Base-by-base conservation (phyloP, 2,329 filamentous ascomycete genomes). In the Penicillium aurantiogriseum region DNA sequence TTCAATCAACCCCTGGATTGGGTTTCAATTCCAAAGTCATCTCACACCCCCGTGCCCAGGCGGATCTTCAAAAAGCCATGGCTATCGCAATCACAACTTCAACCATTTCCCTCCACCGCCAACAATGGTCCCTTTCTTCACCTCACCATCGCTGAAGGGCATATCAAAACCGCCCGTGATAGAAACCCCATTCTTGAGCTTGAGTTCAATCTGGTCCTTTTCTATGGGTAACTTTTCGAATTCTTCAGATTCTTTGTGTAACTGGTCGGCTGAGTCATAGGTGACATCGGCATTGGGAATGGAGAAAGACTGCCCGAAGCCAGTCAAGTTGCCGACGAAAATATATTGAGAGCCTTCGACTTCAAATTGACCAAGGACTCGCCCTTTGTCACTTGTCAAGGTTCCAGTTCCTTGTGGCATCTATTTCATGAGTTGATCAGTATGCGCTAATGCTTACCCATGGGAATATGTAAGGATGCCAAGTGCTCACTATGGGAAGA, bases 81-180 rank as follows among this genome's bases (percentile, higher is more conserved):
- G 17, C 25, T 35, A 23, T n/a, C 13, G 4, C 7, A 25, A 35
- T 56, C 29, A 56, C n/a, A 56, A 11, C 43, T 58, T 58, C 7
- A 58, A 23, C 56, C 56, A 58, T 51, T 51, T 55, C 5, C 56
- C 56, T 8, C 19, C 27, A 9, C 56, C 56, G 4, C 46, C 42
- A 42, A 51, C 35, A 43, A 45, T 15, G n/a, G 46, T 27, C n/a
- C 40, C 45, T 10, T 47, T 42, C 36, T 56, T 55, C 13, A 55
- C 46, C 21, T 58, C 51, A 17, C 35, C 29, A 21, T 55, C 47
- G 23, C 52, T 56, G n/a, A 56, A 58, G 3, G 56, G 56, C 52
- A 55, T 58, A 33, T 58, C 56, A 36, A 58, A 58, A 2, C 52
- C 47, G 27, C 56, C 56, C 11, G 47, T 56, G 21, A 58, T 56